Conservation (phyloP, 1,284 basidiomycete genomes). For the Trametes sp. region DNA sequence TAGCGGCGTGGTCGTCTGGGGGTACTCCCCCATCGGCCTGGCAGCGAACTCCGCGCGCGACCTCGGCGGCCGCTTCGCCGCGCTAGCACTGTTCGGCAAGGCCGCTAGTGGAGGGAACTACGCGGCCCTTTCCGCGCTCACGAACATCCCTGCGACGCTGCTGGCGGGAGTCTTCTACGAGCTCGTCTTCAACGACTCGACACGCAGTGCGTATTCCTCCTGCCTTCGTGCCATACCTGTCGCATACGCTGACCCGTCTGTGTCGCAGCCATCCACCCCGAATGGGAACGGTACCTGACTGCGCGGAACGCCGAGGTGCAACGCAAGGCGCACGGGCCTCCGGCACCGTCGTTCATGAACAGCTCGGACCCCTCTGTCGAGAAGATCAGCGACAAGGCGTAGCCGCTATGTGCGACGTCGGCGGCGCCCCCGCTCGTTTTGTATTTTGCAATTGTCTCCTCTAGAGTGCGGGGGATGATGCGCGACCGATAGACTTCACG, state of each 20-base stretch:
- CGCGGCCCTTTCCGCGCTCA: conserved; percentile 68
- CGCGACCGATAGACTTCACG: neutral
- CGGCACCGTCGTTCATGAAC: conserved; percentile 14
- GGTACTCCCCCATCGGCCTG: conserved; percentile 59
- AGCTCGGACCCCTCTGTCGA: conserved; percentile 19
- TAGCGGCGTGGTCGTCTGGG: conserved; percentile 66
- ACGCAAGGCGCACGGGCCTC: conserved; percentile 11
- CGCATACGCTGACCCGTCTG: neutral
- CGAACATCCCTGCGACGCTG: conserved; percentile 70
- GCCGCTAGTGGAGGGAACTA: conserved; percentile 63
- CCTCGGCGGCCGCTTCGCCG: conserved; percentile 65
- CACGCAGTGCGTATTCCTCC: conserved; percentile 47
- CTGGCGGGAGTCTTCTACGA: conserved; percentile 62
- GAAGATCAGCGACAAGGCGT: conserved; percentile 19
- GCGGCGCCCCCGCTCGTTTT: neutral
- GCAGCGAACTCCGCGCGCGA: conserved; percentile 74
- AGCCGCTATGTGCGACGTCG: neutral
- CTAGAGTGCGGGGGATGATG: too few species aligned
- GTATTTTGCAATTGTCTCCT: too few species aligned
- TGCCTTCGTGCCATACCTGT: neutral
- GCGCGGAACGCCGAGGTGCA: conserved; percentile 18
- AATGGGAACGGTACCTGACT: conserved; percentile 21
- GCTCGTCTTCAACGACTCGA: conserved; percentile 62
- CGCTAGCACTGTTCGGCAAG: conserved; percentile 64
- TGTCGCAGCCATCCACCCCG: conserved; percentile 22